Conservation (phyloP, 1,284 basidiomycete genomes). For the Fomitiporia mediterranea region DNA sequence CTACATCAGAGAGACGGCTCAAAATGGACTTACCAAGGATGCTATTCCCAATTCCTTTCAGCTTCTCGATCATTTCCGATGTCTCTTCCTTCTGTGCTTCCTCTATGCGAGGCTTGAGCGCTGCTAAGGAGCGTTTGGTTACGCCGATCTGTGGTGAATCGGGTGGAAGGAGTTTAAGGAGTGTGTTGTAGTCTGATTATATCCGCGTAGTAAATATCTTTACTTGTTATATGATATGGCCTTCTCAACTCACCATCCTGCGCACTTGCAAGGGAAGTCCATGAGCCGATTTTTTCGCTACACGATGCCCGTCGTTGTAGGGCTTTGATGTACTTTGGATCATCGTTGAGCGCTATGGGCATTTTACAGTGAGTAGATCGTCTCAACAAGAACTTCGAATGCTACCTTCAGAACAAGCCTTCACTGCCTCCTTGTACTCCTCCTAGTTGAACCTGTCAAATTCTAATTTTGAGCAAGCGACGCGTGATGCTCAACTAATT, state of each 20-base stretch:
- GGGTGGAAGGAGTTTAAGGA: constrained; percentile 59
- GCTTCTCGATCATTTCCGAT: constrained; percentile 86
- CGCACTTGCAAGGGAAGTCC: constrained; percentile 77
- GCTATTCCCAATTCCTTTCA: constrained; percentile 90
- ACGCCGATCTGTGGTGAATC: constrained; percentile 48
- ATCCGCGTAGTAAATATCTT: neutral
- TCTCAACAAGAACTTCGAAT: neutral
- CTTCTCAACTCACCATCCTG: constrained; percentile 64
- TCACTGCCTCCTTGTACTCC: constrained; percentile 70
- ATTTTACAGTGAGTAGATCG: constrained; percentile 7
- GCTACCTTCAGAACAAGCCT: constrained; percentile 71
- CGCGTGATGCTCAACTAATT: constrained; percentile 48
- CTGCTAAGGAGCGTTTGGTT: constrained; percentile 44
- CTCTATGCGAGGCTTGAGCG: constrained; percentile 64
- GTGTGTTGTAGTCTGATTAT: constrained; percentile 66
- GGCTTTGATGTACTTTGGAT: constrained; percentile 83
- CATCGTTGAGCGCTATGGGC: constrained; percentile 72
- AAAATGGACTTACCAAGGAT: constrained; percentile 65
- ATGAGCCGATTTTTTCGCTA: constrained; percentile 77
- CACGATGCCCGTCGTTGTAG: constrained; percentile 82
- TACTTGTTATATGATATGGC: constrained; percentile 1
- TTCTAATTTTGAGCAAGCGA: neutral
- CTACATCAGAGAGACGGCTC: neutral
- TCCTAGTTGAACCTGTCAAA: constrained; percentile 39
- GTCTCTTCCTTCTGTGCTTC: constrained; percentile 84